These are phyloP conservation scores for Theobroma cacao DNA, from an alignment of 345 rosid genomes.

Conservation along the genomic window DNA sequence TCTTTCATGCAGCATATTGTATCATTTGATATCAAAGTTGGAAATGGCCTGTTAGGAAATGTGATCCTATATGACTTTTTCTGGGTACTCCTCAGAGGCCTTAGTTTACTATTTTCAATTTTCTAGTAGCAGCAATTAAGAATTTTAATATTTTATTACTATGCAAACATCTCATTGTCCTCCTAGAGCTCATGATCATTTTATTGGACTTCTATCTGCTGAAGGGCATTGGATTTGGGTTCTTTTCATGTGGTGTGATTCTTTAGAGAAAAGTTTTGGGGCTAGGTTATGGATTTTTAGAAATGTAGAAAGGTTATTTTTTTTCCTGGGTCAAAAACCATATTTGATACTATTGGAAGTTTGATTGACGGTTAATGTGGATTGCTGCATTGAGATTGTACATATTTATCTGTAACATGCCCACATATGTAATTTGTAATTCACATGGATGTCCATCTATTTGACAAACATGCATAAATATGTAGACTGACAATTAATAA, in stretches of 20 bases:
- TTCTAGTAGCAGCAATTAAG: background rate
- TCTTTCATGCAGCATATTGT: background rate
- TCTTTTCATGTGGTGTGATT: background rate
- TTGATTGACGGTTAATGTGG: background rate
- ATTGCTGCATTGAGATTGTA: background rate
- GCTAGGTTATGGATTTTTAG: background rate
- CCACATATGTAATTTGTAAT: no score
- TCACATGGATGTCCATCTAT: no score
- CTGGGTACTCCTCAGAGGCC: background rate
- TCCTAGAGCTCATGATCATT: background rate
- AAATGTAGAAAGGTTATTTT: background rate
- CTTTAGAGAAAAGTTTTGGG: background rate
- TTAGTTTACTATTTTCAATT: background rate
- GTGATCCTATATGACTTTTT: background rate
- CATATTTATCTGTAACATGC: background rate
- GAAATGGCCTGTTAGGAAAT: background rate
- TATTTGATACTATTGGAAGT: background rate
- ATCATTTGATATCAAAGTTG: background rate
- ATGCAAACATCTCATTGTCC: background rate
- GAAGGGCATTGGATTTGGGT: background rate
- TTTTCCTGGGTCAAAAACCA: background rate
- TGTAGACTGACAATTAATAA: background rate
- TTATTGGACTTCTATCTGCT: background rate
- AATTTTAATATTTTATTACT: background rate
- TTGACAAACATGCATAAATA: no score